Evolutionary conservation across 352 stramenopile species (phyloP).

Genomic region (Pythium catenulatum): DNA sequence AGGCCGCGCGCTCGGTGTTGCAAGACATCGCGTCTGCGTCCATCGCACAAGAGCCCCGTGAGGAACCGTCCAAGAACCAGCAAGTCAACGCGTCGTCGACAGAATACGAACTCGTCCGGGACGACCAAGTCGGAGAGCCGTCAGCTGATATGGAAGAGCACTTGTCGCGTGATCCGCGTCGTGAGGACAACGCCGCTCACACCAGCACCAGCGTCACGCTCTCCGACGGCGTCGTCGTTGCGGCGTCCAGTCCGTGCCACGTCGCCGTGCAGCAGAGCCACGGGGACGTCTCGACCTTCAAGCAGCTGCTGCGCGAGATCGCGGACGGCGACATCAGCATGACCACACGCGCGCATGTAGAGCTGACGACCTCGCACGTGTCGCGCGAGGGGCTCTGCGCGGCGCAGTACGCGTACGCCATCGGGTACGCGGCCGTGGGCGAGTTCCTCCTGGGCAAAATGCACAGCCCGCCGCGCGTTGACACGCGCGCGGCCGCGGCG

Average conservation of each 20-base stretch:
- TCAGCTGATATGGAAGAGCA: no score
- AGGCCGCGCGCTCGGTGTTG: no score
- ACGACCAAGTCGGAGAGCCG: no score
- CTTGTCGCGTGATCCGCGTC: no score
- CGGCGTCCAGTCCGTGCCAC: slow-evolving; percentile 45
- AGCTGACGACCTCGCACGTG: neutral
- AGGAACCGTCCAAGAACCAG: no score
- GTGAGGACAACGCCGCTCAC: neutral
- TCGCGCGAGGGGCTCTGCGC: neutral
- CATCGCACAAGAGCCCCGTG: no score
- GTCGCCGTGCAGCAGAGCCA: slow-evolving; percentile 24
- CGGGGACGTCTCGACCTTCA: neutral
- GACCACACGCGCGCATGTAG: neutral
- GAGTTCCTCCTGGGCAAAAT: no score
- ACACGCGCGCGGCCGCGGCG: no score
- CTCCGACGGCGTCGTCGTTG: neutral
- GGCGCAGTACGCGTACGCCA: neutral
- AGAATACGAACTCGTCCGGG: no score
- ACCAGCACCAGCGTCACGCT: neutral
- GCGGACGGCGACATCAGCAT: neutral
- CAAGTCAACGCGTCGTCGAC: no score
- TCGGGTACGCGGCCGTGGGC: neutral
- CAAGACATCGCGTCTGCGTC: no score
- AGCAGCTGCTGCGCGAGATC: slow-evolving; percentile 10
- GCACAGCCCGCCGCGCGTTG: no score